A percentile compares a stretch with the other conserved stretches of the same genome.
Conservation (phyloP, 1,284 basidiomycete species). For the Rhizoctonia solani region DNA sequence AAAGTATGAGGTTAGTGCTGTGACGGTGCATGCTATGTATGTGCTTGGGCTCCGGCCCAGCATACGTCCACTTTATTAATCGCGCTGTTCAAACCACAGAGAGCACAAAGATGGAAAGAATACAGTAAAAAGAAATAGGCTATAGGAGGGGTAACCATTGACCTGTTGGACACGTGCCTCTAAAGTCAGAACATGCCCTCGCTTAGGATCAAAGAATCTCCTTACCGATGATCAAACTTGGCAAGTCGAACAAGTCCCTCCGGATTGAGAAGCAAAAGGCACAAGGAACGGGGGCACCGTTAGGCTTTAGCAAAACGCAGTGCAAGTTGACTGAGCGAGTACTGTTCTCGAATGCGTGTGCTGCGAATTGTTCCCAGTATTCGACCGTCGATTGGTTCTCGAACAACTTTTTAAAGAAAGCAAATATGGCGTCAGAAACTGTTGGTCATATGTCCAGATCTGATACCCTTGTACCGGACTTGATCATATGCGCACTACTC, state of each 20-base stretch:
- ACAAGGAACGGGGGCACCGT: conserved; percentile 79
- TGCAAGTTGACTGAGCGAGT: conserved; percentile 93
- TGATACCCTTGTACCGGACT: background rate
- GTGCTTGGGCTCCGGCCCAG: background rate
- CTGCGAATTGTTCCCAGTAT: conserved; percentile 94
- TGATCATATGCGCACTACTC: conserved; percentile 37
- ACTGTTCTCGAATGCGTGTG: conserved; percentile 94
- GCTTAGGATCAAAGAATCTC: conserved; percentile 40
- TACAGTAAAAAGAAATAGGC: background rate
- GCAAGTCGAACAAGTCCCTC: conserved; percentile 85
- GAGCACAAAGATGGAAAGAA: background rate
- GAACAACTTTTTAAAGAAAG: conserved; percentile 60
- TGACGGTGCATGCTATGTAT: background rate
- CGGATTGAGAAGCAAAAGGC: conserved; percentile 94
- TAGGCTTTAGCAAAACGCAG: conserved; percentile 82
- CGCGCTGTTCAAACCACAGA: background rate
- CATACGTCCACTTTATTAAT: background rate
- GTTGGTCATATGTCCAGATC: conserved; percentile 40
- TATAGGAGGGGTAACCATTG: conserved; percentile 77
- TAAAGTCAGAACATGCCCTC: conserved; percentile 4
- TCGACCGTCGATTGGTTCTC: conserved; percentile 89
- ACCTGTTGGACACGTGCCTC: conserved; percentile 50
- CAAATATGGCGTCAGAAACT: conserved; percentile 25
- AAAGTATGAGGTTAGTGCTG: background rate
- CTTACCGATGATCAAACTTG: conserved; percentile 82